Base-by-base conservation (phyloP, 164 flowering plant species). In the Warburgia ugandensis region DNA sequence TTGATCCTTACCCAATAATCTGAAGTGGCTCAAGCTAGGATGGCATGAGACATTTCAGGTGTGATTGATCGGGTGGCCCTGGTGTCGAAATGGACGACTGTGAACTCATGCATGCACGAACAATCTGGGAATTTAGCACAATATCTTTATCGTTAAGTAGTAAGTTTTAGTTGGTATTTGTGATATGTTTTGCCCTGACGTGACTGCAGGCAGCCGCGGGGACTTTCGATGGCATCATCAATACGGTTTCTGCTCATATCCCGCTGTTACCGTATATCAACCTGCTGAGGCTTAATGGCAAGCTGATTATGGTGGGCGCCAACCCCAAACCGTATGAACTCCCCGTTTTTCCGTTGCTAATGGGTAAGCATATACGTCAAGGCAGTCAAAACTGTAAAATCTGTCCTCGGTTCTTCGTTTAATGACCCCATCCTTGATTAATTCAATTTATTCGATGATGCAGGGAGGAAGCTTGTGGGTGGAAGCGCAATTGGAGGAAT, bases 401-500 rank as follows among this genome's bases (percentile, higher is more conserved):
- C 23, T 5, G 13, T 10, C 11, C n/a, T n/a, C n/a, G n/a, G n/a
- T 7, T 1, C 9, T 6, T 12, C 46, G 11, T 6, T 3, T 6
- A 7, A 5, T 16, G 11, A 11, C 10, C 25, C 26, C 5, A 21
- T 5, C 25, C 11, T 13, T 4, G 11, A 5, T 11, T 25, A 5
- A 0, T 16, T n/a, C n/a, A 2, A 10, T 4, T 8, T 8, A 19
- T 11, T 5, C 17, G 42, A n/a, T 21, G 0, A 37, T 21, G 26
- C 56, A 75, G 83, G 83, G 41, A 73, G 80, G 66, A 80, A 77
- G 55, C 21, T 33, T 1, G 56, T 80, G 17, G 71, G 37, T 2
- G 83, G 86, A 6, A 75, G 78, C 32, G 6, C 4, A 25, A 60
- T 66, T 14, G 86, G 86, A 27, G 86, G 86, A 4, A 28, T 77